Conservation (phyloP, 768 basidiomycete genomes). For the Amanita exitialis region DNA sequence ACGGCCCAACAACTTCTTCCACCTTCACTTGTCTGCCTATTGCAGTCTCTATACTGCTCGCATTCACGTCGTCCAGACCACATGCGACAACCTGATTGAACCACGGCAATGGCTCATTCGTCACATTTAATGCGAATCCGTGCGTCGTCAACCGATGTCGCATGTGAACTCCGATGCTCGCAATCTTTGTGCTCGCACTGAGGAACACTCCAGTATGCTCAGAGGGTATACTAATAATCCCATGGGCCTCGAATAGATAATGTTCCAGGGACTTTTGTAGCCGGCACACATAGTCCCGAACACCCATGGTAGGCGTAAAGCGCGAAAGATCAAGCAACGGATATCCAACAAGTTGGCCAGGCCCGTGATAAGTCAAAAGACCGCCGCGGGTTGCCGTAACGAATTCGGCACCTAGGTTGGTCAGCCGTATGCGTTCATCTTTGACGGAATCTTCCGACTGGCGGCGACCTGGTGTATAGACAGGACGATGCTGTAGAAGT, state of each 20-base stretch:
- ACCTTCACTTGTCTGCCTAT: slow-evolving; percentile 29
- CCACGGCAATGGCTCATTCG: slow-evolving; percentile 72
- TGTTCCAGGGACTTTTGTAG: slow-evolving; percentile 64
- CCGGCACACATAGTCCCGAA: slow-evolving; percentile 77
- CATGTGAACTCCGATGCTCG: slow-evolving; percentile 94
- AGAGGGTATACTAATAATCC: slow-evolving; percentile 44
- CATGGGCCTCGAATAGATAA: slow-evolving; percentile 53
- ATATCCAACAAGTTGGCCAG: slow-evolving; percentile 95
- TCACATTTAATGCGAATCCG: slow-evolving; percentile 90
- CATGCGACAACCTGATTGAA: slow-evolving; percentile 87
- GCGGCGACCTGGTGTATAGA: slow-evolving; percentile 90
- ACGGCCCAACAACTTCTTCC: slow-evolving; percentile 37
- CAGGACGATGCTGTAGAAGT: slow-evolving; percentile 84
- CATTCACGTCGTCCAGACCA: slow-evolving; percentile 75
- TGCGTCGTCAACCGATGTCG: slow-evolving; percentile 91
- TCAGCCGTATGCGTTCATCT: slow-evolving; percentile 54
- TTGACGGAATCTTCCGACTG: slow-evolving; percentile 55
- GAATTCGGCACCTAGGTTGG: slow-evolving; percentile 79
- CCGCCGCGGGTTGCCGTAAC: slow-evolving; percentile 78
- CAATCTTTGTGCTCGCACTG: slow-evolving; percentile 72
- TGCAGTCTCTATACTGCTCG: slow-evolving; percentile 53
- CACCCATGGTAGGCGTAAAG: slow-evolving; percentile 58
- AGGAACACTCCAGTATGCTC: slow-evolving; percentile 91
- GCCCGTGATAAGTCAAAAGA: slow-evolving; percentile 94
- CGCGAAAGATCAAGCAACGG: slow-evolving; percentile 85